Evolutionary conservation across 148 eudicot species (phyloP).

Genomic region (Tetragonia tetragonoides): DNA sequence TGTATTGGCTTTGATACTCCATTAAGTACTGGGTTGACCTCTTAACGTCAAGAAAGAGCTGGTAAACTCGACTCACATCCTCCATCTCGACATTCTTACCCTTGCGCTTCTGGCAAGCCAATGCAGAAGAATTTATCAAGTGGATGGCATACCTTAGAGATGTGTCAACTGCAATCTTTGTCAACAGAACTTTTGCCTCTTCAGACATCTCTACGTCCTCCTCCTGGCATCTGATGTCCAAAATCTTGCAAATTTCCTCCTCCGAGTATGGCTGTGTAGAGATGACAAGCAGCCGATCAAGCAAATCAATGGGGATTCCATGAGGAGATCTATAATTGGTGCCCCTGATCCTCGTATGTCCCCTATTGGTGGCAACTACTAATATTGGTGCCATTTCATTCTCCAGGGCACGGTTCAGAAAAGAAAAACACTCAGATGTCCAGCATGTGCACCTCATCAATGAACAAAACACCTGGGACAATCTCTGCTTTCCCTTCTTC

Average conservation of each 20-base stretch:
- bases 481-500: constrained; percentile 99
- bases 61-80: constrained; percentile 79
- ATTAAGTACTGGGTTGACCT: constrained; percentile 94
- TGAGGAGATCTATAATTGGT: constrained; percentile 93
- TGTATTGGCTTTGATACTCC: constrained; percentile 88
- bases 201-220: constrained; percentile 95
- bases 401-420: constrained; percentile 89
- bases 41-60: constrained; percentile 84
- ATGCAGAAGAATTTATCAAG: constrained; percentile 73
- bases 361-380: constrained; percentile 92
- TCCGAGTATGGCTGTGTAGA: constrained; percentile 82
- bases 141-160: constrained; percentile 86
- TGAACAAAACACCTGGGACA: constrained; percentile 91
- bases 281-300: constrained; percentile 85
- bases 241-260: constrained; percentile 79
- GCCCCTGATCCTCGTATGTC: constrained; percentile 83
- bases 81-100: constrained; percentile 89
- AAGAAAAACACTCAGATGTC: constrained; percentile 95
- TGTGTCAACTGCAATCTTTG: constrained; percentile 85
- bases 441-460: constrained; percentile 97
- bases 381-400: constrained; percentile 96
- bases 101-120: constrained; percentile 85
- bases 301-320: constrained; percentile 90
- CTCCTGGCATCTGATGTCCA: constrained; percentile 86
- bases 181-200: constrained; percentile 72